These are phyloP conservation scores for Citeromyces siamensis DNA, from an alignment of 1,139 yeast species.

Conservation along the genomic window DNA sequence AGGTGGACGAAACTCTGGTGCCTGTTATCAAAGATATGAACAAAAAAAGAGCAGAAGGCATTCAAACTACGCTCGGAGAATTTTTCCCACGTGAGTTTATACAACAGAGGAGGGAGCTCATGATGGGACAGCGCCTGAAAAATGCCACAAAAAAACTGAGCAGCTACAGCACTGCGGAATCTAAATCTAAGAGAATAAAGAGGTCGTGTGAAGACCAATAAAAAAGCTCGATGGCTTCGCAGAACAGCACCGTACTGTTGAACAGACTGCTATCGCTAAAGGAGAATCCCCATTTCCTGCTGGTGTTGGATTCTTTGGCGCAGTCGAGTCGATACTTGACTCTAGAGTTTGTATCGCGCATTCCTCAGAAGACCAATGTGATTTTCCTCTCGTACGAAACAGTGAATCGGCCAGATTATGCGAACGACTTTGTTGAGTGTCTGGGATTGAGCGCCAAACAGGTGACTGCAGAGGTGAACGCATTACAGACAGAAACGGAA, in stretches of 20 bases:
- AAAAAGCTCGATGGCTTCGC: not conserved
- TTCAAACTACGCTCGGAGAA: slow-evolving; percentile 41
- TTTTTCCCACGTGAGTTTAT: slow-evolving; percentile 39
- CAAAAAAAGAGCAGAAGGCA: slow-evolving; percentile 31
- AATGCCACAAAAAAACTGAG: slow-evolving; percentile 43
- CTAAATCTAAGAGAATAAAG: not conserved
- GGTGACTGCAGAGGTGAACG: slow-evolving; percentile 6
- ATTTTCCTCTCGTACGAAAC: slow-evolving; percentile 59
- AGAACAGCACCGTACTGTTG: slow-evolving; percentile 19
- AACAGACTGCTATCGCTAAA: slow-evolving; percentile 53
- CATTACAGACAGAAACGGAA: slow-evolving; percentile 4
- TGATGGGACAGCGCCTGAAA: slow-evolving; percentile 45
- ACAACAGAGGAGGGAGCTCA: slow-evolving; percentile 29
- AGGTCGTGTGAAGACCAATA: not conserved
- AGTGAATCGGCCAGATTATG: slow-evolving; percentile 33
- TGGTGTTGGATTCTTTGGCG: slow-evolving; percentile 54
- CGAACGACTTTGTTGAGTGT: slow-evolving; percentile 38
- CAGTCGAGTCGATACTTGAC: slow-evolving; percentile 53
- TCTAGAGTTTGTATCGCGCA: slow-evolving; percentile 39
- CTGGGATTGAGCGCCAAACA: slow-evolving; percentile 12
- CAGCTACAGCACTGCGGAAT: slow-evolving; percentile 12
- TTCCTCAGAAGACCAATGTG: slow-evolving; percentile 19
- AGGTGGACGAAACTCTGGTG: slow-evolving; percentile 76
- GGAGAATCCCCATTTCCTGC: slow-evolving; percentile 62
- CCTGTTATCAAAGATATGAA: slow-evolving; percentile 81